phyloP scores from a whole-genome alignment of 805 yeast species.

The Candida nonsorbophila region DNA sequence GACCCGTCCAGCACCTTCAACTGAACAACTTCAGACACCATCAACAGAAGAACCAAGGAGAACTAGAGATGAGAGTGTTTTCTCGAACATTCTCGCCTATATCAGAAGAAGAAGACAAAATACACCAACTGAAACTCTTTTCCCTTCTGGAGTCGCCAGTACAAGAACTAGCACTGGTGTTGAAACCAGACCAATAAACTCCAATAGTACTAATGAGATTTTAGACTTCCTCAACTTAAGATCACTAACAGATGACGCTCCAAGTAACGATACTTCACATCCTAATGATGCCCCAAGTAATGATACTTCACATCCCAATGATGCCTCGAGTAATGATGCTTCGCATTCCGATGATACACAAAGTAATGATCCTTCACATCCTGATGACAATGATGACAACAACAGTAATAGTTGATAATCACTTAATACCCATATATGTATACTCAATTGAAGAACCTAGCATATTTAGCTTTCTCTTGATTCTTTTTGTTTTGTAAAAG shows the following conservation, averaged over 20 bases:
- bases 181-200: conserved; percentile 24
- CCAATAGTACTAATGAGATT: conserved; percentile 10
- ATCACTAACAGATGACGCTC: conserved; percentile 17
- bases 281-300: conserved; percentile 2
- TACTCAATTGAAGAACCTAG: conserved; percentile 51
- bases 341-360: too few relatives aligned
- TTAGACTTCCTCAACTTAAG: conserved; percentile 23
- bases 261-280: too few relatives aligned
- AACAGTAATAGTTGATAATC: too few relatives aligned
- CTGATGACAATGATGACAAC: conserved; percentile 1
- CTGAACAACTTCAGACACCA: not conserved
- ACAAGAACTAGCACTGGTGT: conserved; percentile 43
- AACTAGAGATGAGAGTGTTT: not conserved
- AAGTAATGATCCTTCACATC: conserved; percentile 1
- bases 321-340: too few relatives aligned
- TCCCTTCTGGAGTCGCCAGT: conserved; percentile 46
- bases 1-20: not conserved
- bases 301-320: conserved; percentile 2
- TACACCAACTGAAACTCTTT: conserved; percentile 15
- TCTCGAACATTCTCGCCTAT: too few relatives aligned
- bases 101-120: too few relatives aligned
- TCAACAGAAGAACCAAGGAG: not conserved
- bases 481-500: conserved; percentile 39
- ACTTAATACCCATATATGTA: conserved; percentile 4
- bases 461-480: conserved; percentile 48